Percentiles rank a stretch among this genome's conserved stretches.
Conservation (phyloP, 2,329 filamentous ascomycete species). For the Parafenestella ontariensis region DNA sequence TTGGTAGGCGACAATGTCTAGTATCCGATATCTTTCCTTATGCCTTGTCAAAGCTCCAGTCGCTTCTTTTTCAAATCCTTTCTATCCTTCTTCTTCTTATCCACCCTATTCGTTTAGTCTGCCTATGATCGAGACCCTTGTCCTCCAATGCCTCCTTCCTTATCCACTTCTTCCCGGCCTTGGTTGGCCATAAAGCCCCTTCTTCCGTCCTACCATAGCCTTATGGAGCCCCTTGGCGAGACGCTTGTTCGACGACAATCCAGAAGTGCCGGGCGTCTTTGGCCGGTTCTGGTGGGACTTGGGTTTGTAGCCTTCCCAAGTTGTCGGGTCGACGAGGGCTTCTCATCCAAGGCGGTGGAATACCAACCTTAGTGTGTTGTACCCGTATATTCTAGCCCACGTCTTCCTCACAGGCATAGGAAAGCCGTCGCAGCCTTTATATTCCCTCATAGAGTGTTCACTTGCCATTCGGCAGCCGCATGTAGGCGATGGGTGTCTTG, state of each 20-base stretch:
- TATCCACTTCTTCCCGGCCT: background rate
- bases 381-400: too few relatives aligned
- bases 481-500: background rate
- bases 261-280: background rate
- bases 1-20: too few relatives aligned
- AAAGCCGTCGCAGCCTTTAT: background rate
- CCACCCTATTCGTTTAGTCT: background rate
- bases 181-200: background rate
- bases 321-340: background rate
- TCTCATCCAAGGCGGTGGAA: too few relatives aligned
- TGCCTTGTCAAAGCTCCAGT: too few relatives aligned
- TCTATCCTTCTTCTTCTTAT: too few relatives aligned
- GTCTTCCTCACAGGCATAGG: too few relatives aligned
- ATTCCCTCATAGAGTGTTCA: background rate
- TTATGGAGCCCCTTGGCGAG: background rate
- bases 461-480: background rate
- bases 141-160: background rate
- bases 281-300: background rate
- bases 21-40: too few relatives aligned
- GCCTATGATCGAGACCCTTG: background rate
- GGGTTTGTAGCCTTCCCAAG: background rate
- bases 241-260: background rate
- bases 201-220: background rate
- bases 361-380: too few relatives aligned
- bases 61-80: too few relatives aligned